A percentile compares a stretch with the other conserved stretches of the same genome.
Evolutionary conservation across 208 protist species (phyloP).

Genomic region (Angomonas ambiguus): DNA sequence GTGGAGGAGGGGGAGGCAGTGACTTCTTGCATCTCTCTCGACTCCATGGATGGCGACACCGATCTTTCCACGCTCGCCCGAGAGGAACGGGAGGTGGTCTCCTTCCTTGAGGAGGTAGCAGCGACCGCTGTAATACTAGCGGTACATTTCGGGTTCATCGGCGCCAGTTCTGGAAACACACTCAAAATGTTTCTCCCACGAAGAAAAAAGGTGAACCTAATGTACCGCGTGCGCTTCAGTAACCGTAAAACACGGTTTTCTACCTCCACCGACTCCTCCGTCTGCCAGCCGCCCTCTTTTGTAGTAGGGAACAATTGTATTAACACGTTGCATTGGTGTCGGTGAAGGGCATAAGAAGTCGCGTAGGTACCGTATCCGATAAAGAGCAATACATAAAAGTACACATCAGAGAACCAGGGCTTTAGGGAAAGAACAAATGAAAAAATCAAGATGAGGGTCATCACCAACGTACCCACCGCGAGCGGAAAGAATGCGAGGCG

Average conservation of each 20-base stretch:
- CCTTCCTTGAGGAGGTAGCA: slow-evolving; percentile 1
- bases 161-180: slow-evolving; percentile 27
- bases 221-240: slow-evolving; percentile 29
- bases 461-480: slow-evolving; percentile 22
- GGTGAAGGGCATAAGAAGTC: slow-evolving; percentile 17
- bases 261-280: slow-evolving; percentile 5
- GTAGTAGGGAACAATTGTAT: slow-evolving; percentile 1
- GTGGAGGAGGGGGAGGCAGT: no score
- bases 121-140: slow-evolving; percentile 8
- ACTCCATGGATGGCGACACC: no score
- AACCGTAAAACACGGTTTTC: slow-evolving; percentile 22
- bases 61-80: no score
- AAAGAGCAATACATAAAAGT: slow-evolving; percentile 30
- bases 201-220: slow-evolving; percentile 30
- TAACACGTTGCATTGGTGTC: slow-evolving; percentile 2
- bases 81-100: neutral
- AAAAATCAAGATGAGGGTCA: slow-evolving; percentile 28
- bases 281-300: neutral
- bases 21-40: no score
- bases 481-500: slow-evolving; percentile 47
- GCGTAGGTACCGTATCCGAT: slow-evolving; percentile 29
- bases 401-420: slow-evolving; percentile 59
- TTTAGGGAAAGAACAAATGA: slow-evolving; percentile 42
- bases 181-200: slow-evolving; percentile 27
- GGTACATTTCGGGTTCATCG: neutral